Conservation (phyloP, 371 early-diverging fungal genomes). For the Batkoa obscura region DNA sequence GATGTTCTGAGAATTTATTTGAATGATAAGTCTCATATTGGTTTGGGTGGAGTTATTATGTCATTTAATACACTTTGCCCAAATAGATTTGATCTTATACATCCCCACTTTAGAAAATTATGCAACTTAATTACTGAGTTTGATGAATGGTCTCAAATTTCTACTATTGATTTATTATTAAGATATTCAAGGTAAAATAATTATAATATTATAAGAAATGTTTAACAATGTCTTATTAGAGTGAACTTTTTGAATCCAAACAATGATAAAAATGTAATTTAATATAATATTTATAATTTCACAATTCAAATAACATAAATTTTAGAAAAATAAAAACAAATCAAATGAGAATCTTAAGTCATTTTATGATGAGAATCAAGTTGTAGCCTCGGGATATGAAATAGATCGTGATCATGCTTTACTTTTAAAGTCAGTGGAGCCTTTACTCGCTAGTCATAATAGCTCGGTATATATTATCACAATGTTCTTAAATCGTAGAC, state of each 20-base stretch:
- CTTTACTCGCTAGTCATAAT: constrained; percentile 69
- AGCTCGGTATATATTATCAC: constrained; percentile 40
- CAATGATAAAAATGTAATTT: constrained; percentile 12
- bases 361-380: neutral
- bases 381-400: constrained; percentile 9
- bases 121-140: constrained; percentile 66
- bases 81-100: constrained; percentile 61
- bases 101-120: constrained; percentile 71
- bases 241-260: constrained; percentile 40
- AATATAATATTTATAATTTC: no score
- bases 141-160: constrained; percentile 90
- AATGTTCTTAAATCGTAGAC: neutral
- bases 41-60: constrained; percentile 69
- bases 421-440: constrained; percentile 42
- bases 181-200: constrained; percentile 47
- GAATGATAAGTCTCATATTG: constrained; percentile 66
- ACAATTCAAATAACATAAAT: constrained; percentile 1
- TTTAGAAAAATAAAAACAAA: neutral
- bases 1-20: constrained; percentile 57
- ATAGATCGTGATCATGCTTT: constrained; percentile 61
- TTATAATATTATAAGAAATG: neutral
- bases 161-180: constrained; percentile 53
- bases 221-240: constrained; percentile 10
- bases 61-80: constrained; percentile 80
- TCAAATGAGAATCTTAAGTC: neutral